Conservation (phyloP, 2,329 filamentous ascomycete genomes). For the Colletotrichum sublineola region DNA sequence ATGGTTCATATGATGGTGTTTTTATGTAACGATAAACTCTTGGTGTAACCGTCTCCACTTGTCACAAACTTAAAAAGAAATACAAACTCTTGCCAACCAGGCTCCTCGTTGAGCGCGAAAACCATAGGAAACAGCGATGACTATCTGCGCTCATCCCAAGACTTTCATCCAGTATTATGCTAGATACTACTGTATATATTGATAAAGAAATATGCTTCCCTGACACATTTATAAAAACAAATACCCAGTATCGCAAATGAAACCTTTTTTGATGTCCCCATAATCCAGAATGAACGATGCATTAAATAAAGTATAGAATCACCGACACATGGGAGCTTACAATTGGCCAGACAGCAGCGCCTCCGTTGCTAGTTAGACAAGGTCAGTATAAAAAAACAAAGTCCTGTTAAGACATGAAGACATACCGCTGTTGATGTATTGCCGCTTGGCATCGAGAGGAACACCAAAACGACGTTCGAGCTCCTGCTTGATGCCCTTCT, state of each 20-base stretch:
- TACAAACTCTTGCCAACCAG: conserved; percentile 8
- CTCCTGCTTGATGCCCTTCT: conserved; percentile 97
- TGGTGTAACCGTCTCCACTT: conserved; percentile 7
- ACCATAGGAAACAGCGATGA: background rate
- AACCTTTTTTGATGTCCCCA: conserved; percentile 23
- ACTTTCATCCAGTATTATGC: conserved; percentile 34
- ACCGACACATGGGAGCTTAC: conserved; percentile 54
- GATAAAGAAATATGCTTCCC: conserved; percentile 6
- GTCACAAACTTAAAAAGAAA: background rate
- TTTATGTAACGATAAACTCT: background rate
- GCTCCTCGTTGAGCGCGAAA: background rate
- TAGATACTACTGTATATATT: conserved; percentile 27
- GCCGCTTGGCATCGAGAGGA: conserved; percentile 85
- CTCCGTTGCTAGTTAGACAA: conserved; percentile 73
- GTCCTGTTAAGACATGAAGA: conserved; percentile 46
- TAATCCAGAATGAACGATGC: conserved; percentile 26
- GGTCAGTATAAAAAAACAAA: conserved; percentile 42
- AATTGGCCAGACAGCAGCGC: conserved; percentile 83
- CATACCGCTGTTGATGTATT: conserved; percentile 94
- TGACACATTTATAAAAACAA: background rate
- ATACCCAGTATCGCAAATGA: conserved; percentile 1
- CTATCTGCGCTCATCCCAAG: background rate
- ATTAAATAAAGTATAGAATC: conserved; percentile 34
- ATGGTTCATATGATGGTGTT: background rate
- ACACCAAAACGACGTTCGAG: conserved; percentile 92